Evolutionary conservation across 169 alveolate species (phyloP).

Genomic region (Plasmodium knowlesi): DNA sequence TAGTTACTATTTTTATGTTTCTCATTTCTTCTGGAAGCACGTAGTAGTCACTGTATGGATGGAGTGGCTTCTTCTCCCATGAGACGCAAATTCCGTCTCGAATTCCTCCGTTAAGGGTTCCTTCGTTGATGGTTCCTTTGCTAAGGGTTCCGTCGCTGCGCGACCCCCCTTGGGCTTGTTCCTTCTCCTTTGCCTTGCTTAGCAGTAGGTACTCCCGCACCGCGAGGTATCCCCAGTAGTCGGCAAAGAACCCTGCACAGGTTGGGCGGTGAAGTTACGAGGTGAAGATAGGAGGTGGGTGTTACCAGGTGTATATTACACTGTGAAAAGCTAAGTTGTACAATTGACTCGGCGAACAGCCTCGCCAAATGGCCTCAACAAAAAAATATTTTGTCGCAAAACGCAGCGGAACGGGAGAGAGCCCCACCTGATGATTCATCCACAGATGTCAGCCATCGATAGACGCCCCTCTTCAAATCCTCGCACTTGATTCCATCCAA

Average conservation of each 20-base stretch:
- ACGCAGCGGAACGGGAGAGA: background rate
- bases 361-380: background rate
- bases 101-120: background rate
- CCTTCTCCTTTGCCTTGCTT: background rate
- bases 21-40: constrained; percentile 49
- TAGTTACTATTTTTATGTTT: constrained; percentile 10
- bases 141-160: no score
- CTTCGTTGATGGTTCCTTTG: no score
- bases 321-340: background rate
- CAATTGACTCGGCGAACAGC: background rate
- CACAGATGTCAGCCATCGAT: background rate
- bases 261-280: background rate
- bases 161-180: background rate
- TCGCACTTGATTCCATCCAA: background rate
- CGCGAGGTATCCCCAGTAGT: constrained; percentile 46
- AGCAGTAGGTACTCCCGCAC: constrained; percentile 28
- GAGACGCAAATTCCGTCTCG: background rate
- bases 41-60: constrained; percentile 9
- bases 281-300: background rate
- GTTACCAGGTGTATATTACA: no score
- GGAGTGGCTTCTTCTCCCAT: background rate
- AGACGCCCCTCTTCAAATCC: constrained; percentile 19
- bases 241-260: constrained; percentile 12
- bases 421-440: constrained; percentile 36
- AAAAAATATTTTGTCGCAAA: no score